Evolutionary conservation across 768 basidiomycete genomes (phyloP).

Genomic region (Russula griseocarnosa): DNA sequence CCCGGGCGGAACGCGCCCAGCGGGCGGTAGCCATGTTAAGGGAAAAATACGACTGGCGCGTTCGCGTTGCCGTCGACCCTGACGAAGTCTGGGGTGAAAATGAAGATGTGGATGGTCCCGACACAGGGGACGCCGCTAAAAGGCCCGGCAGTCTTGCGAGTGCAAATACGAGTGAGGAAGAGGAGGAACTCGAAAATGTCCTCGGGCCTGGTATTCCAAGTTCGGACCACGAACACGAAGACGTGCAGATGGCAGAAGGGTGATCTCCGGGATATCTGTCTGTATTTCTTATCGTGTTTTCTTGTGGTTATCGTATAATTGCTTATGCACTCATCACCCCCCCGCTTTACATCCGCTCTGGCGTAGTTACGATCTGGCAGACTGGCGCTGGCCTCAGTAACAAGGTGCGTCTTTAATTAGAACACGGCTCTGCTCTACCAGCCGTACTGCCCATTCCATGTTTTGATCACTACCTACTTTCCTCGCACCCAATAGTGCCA

Average conservation of each 20-base stretch:
- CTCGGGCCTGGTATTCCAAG: constrained; percentile 25
- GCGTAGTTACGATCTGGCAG: background rate
- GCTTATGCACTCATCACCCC: background rate
- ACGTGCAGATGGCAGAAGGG: constrained; percentile 22
- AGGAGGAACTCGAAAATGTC: constrained; percentile 29
- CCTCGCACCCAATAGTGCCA: constrained; percentile 47
- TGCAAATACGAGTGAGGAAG: constrained; percentile 27
- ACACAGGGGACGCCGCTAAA: constrained; percentile 57
- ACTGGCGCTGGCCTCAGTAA: constrained; percentile 35
- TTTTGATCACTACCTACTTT: constrained; percentile 31
- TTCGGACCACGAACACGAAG: constrained; percentile 25
- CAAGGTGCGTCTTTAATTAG: constrained; percentile 49
- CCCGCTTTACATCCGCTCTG: background rate
- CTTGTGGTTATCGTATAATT: background rate
- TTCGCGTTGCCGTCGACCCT: constrained; percentile 71
- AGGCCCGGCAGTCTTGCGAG: constrained; percentile 50
- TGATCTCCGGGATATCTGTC: constrained; percentile 4
- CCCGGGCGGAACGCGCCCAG: constrained; percentile 71
- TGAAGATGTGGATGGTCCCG: constrained; percentile 54
- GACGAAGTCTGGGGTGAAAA: constrained; percentile 67
- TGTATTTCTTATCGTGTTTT: background rate
- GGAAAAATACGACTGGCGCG: constrained; percentile 81
- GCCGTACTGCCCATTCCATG: constrained; percentile 41
- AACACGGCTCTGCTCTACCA: constrained; percentile 35
- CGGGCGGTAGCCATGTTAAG: constrained; percentile 71